These are phyloP conservation scores for Tulasnella sp. DNA, from an alignment of 768 basidiomycete genomes.

Conservation along the genomic window DNA sequence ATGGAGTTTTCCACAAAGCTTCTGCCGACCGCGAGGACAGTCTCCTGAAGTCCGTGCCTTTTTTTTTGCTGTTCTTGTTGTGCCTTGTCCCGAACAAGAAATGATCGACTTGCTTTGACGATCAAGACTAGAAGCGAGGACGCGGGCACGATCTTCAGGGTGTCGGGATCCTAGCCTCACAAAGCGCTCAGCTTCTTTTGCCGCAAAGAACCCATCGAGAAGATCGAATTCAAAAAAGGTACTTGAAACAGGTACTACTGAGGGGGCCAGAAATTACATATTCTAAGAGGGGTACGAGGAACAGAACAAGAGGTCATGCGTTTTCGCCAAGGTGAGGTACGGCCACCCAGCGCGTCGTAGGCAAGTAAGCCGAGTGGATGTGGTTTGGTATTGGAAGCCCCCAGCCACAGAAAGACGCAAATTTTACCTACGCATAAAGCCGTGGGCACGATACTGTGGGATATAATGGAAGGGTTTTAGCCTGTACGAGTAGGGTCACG, in stretches of 20 bases:
- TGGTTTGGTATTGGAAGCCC: too few relatives aligned
- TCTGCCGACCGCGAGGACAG: neutral
- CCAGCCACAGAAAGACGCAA: too few relatives aligned
- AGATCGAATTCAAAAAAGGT: neutral
- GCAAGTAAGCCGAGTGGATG: too few relatives aligned
- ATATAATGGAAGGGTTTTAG: too few relatives aligned
- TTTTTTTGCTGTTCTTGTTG: neutral
- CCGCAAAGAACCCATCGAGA: neutral
- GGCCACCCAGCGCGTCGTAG: too few relatives aligned
- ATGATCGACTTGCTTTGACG: neutral
- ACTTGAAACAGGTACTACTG: neutral
- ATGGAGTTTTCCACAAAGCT: neutral
- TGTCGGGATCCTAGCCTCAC: neutral
- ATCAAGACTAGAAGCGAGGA: neutral
- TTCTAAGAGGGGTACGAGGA: neutral
- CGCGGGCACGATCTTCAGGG: neutral
- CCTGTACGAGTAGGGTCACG: too few relatives aligned
- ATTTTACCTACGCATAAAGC: too few relatives aligned
- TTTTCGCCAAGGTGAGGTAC: too few relatives aligned
- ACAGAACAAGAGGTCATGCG: neutral
- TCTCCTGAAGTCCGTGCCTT: neutral
- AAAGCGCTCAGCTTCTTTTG: neutral
- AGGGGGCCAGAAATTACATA: neutral
- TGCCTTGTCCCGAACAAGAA: neutral
- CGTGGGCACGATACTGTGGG: too few relatives aligned